Conservation (phyloP, 228 moss, liverwort and hornwort genomes). For the Sphagnum fallax region DNA sequence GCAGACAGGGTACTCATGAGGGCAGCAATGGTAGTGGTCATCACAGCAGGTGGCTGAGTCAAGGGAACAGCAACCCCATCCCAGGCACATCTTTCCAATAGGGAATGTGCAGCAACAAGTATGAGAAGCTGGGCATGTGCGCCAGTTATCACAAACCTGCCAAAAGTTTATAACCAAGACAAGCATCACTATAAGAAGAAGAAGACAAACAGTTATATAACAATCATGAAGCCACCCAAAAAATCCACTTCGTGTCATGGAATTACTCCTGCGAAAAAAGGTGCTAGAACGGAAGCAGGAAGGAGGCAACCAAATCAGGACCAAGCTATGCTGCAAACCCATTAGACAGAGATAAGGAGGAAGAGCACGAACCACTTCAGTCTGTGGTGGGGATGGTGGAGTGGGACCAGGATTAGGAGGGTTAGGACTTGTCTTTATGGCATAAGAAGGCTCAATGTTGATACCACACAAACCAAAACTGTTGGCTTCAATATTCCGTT, state of each 20-base stretch:
- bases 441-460: slow-evolving; percentile 86
- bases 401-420: slow-evolving; percentile 33
- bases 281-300: no score
- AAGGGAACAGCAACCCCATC: slow-evolving; percentile 92
- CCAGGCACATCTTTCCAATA: slow-evolving; percentile 53
- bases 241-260: no score
- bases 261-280: no score
- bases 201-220: no score
- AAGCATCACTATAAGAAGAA: no score
- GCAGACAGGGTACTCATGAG: slow-evolving; percentile 76
- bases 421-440: slow-evolving; percentile 59
- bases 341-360: no score
- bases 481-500: slow-evolving; percentile 40
- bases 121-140: slow-evolving; percentile 66
- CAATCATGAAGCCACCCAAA: no score
- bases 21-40: slow-evolving; percentile 97
- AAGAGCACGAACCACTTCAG: no score
- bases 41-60: slow-evolving; percentile 93
- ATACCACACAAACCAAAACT: slow-evolving; percentile 74
- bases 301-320: no score
- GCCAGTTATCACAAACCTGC: slow-evolving; percentile 65
- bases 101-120: slow-evolving; percentile 94
- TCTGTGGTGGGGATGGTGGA: no score
- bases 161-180: no score
- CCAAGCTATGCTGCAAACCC: no score